A percentile compares a stretch with the other conserved stretches of the same genome.
These are phyloP conservation scores for Lactifluus rugatus DNA, from an alignment of 768 basidiomycete species.

Conservation along the genomic window DNA sequence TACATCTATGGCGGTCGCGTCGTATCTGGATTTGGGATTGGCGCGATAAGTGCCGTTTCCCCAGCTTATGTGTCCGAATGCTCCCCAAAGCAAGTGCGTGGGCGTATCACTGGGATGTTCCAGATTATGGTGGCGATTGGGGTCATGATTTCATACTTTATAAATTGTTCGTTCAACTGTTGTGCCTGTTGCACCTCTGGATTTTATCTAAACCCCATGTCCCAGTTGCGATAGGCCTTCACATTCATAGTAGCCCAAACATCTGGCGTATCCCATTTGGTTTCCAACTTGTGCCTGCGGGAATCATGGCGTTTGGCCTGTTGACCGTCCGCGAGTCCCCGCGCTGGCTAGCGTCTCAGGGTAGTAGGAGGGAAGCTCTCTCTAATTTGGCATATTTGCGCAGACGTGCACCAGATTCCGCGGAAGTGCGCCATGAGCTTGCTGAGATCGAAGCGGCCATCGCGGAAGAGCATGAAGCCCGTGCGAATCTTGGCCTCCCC, in stretches of 20 bases:
- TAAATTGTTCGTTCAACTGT: conserved; percentile 48
- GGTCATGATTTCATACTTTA: conserved; percentile 78
- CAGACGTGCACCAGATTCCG: conserved; percentile 32
- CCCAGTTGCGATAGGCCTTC: conserved; percentile 50
- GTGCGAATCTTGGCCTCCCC: conserved; percentile 51
- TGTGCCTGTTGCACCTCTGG: not conserved
- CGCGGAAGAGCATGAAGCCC: conserved; percentile 57
- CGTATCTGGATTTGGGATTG: conserved; percentile 71
- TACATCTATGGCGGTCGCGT: conserved; percentile 79
- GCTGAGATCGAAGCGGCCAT: conserved; percentile 80
- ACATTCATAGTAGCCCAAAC: conserved; percentile 36
- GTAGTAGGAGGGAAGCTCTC: conserved; percentile 42
- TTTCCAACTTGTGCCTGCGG: conserved; percentile 65
- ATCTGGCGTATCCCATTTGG: conserved; percentile 70
- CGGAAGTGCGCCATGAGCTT: conserved; percentile 47
- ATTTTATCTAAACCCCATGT: not conserved
- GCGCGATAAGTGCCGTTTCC: conserved; percentile 73
- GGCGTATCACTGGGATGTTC: conserved; percentile 77
- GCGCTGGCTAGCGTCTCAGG: conserved; percentile 63
- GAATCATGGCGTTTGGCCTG: conserved; percentile 57
- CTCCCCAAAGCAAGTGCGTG: conserved; percentile 77
- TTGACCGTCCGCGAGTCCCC: conserved; percentile 69
- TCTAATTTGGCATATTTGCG: conserved; percentile 58
- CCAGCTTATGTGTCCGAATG: conserved; percentile 85
- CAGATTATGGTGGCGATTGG: conserved; percentile 82